A percentile compares a stretch with the other conserved stretches of the same genome.
These are phyloP conservation scores for Stagonosporopsis chrysanthemi DNA, from an alignment of 2,329 filamentous ascomycete species.

Conservation along the genomic window DNA sequence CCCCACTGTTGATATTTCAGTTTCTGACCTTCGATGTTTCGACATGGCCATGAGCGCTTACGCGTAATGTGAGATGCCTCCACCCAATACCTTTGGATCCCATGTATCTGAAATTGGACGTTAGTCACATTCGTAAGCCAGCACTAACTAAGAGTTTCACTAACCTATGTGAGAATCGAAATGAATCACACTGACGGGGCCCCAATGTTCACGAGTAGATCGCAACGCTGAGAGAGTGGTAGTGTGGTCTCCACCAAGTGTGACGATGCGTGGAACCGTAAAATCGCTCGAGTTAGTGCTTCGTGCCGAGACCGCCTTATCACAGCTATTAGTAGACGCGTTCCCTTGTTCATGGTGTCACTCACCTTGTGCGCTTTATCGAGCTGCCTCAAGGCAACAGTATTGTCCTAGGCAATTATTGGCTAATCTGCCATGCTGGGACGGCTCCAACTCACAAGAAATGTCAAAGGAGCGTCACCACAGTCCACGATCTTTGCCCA, in stretches of 20 bases:
- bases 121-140: background rate
- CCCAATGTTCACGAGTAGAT: slow-evolving; percentile 60
- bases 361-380: slow-evolving; percentile 59
- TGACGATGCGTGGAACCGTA: slow-evolving; percentile 59
- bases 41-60: slow-evolving; percentile 45
- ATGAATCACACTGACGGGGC: slow-evolving; percentile 64
- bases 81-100: slow-evolving; percentile 64
- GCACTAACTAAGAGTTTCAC: background rate
- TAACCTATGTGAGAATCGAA: slow-evolving; percentile 62
- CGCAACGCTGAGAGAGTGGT: slow-evolving; percentile 62
- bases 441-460: slow-evolving; percentile 48
- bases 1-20: slow-evolving; percentile 41
- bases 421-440: background rate
- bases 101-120: slow-evolving; percentile 57
- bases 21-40: background rate
- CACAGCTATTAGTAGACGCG: background rate
- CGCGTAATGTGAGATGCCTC: slow-evolving; percentile 67
- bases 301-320: slow-evolving; percentile 56
- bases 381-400: slow-evolving; percentile 62
- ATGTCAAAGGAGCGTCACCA: slow-evolving; percentile 61
- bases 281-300: slow-evolving; percentile 56
- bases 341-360: background rate
- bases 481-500: slow-evolving; percentile 64
- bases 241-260: slow-evolving; percentile 64
- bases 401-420: slow-evolving; percentile 55